Evolutionary conservation across 768 basidiomycete genomes (phyloP).

Genomic region (Tubosaeta sp.): DNA sequence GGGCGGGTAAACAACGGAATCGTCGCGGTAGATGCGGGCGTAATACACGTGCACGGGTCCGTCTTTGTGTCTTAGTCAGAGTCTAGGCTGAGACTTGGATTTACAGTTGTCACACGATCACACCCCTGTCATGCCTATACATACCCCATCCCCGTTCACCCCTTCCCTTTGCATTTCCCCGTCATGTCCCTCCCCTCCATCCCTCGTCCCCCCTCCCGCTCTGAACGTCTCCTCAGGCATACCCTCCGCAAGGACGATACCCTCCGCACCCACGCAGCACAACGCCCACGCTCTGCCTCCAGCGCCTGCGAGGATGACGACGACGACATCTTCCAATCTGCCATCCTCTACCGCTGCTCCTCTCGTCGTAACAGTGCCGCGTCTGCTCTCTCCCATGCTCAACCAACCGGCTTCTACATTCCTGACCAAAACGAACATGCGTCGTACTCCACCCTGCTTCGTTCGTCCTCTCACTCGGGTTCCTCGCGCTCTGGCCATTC

Average conservation of each 20-base stretch:
- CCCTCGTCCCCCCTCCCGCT: conserved; percentile 44
- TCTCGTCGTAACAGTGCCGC: conserved; percentile 20
- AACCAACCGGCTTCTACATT: conserved; percentile 26
- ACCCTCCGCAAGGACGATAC: conserved; percentile 48
- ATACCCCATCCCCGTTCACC: conserved; percentile 4
- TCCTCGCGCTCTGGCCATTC: conserved; percentile 26
- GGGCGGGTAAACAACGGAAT: too few relatives aligned
- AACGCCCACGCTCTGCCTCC: conserved; percentile 25
- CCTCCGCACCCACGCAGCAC: conserved; percentile 29
- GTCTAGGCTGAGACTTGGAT: background rate
- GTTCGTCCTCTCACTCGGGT: conserved; percentile 24
- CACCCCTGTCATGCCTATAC: conserved; percentile 26
- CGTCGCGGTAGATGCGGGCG: too few relatives aligned
- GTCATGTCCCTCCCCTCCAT: conserved; percentile 5
- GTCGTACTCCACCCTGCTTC: conserved; percentile 21
- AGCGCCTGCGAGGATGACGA: conserved; percentile 25
- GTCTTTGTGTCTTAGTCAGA: background rate
- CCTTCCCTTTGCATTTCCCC: conserved; percentile 10
- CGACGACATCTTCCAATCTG: conserved; percentile 25
- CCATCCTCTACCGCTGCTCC: conserved; percentile 24
- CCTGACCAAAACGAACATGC: conserved; percentile 30
- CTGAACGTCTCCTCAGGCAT: conserved; percentile 53
- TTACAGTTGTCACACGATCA: conserved; percentile 23
- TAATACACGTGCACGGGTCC: too few relatives aligned
- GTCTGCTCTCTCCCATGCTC: conserved; percentile 10